Conservation (phyloP, 2,329 filamentous ascomycete species). For the Pseudogymnoascus sp. region DNA sequence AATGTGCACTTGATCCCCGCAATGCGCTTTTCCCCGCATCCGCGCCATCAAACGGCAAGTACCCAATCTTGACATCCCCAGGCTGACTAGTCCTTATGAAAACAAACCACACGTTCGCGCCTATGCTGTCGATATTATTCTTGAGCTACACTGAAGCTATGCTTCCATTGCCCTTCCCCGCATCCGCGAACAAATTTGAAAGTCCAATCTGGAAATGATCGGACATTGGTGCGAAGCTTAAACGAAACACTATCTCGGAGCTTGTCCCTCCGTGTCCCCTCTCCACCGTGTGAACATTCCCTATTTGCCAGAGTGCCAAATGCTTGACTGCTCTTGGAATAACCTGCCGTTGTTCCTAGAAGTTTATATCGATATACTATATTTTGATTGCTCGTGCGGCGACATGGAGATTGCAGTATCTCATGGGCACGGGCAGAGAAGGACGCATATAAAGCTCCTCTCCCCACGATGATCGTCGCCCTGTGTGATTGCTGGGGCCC, state of each 20-base stretch:
- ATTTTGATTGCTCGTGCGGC: slow-evolving; percentile 3
- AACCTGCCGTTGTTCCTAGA: background rate
- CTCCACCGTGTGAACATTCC: background rate
- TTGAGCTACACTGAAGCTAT: background rate
- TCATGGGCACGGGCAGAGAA: background rate
- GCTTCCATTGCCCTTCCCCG: background rate
- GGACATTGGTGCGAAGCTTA: background rate
- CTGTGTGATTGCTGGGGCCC: background rate
- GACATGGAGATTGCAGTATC: background rate
- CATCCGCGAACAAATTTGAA: background rate
- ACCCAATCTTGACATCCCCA: background rate
- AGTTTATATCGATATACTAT: background rate
- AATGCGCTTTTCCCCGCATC: background rate
- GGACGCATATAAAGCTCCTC: background rate
- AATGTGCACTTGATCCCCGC: background rate
- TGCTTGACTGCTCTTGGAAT: background rate
- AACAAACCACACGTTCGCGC: background rate
- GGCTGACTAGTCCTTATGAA: background rate
- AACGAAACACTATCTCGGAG: background rate
- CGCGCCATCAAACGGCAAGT: too few species aligned
- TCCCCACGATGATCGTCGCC: background rate
- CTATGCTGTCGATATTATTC: background rate
- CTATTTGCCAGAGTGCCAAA: background rate
- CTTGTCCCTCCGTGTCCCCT: background rate
- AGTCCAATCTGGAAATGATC: background rate